These are phyloP conservation scores for Staphylotrichum tortipilum DNA, from an alignment of 495 filamentous ascomycete genomes.

Conservation along the genomic window DNA sequence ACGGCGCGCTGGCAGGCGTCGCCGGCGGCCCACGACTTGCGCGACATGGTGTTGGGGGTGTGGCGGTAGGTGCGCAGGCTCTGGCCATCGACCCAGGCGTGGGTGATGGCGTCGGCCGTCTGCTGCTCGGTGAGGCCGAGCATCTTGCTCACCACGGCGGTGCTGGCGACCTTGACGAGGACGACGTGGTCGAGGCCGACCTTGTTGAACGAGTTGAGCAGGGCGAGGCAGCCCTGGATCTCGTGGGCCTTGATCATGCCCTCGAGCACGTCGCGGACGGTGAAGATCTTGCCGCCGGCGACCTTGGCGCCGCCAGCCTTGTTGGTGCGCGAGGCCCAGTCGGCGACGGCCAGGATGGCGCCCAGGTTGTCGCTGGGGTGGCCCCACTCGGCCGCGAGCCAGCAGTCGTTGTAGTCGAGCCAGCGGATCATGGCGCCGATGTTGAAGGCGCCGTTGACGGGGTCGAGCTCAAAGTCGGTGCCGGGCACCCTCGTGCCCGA, in stretches of 20 bases:
- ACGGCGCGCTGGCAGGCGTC: constrained; percentile 96
- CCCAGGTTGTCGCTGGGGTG: constrained; percentile 61
- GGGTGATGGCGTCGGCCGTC: constrained; percentile 89
- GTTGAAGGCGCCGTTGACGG: constrained; percentile 94
- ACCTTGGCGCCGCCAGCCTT: constrained; percentile 72
- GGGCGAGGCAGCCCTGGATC: constrained; percentile 92
- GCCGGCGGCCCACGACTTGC: constrained; percentile 97
- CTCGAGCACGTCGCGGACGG: constrained; percentile 83
- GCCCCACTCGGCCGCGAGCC: constrained; percentile 97
- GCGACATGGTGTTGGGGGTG: constrained; percentile 96
- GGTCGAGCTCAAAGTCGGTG: constrained; percentile 89
- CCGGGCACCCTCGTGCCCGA: constrained; percentile 88
- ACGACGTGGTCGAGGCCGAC: constrained; percentile 97
- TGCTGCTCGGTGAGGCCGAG: constrained; percentile 80
- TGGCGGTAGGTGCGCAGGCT: constrained; percentile 93
- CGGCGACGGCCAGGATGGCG: constrained; percentile 75
- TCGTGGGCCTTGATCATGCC: constrained; percentile 99
- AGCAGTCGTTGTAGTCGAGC: constrained; percentile 99
- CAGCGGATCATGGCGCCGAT: constrained; percentile 97
- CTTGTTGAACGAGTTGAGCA: constrained; percentile 98
- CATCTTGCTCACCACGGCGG: constrained; percentile 91
- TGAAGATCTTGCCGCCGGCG: constrained; percentile 77
- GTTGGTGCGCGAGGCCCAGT: constrained; percentile 96
- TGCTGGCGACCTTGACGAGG: constrained; percentile 92
- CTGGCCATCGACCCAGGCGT: constrained; percentile 96